Percentiles rank a stretch among this genome's conserved stretches.
Evolutionary conservation across 1,139 yeast species (phyloP).

Genomic region (Taphrina wiesneri): DNA sequence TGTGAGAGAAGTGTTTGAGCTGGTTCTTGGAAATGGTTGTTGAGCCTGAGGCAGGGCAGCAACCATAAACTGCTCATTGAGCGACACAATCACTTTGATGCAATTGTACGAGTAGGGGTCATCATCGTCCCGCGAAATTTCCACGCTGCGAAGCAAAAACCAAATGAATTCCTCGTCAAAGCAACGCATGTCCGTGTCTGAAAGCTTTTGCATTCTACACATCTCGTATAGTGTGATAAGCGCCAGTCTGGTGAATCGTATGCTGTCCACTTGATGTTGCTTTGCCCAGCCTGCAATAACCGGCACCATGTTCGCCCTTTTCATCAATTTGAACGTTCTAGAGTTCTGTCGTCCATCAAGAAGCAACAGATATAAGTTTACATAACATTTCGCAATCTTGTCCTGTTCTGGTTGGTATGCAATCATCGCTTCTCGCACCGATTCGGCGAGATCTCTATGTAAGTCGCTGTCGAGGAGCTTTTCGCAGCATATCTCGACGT

Average conservation of each 20-base stretch:
- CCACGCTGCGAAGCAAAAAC: conserved; percentile 57
- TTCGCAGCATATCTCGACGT: conserved; percentile 44
- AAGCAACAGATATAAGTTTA: conserved; percentile 45
- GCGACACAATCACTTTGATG: conserved; percentile 68
- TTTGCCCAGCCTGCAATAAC: conserved; percentile 50
- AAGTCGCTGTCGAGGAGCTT: conserved; percentile 44
- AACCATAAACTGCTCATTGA: conserved; percentile 84
- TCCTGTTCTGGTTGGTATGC: conserved; percentile 38
- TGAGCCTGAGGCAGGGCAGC: conserved; percentile 51
- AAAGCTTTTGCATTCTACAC: conserved; percentile 54
- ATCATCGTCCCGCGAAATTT: conserved; percentile 53
- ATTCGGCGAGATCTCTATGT: conserved; percentile 44
- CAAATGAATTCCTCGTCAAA: conserved; percentile 58
- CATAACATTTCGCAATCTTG: conserved; percentile 25
- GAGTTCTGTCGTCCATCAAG: conserved; percentile 53
- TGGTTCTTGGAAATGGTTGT: conserved; percentile 16
- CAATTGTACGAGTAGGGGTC: conserved; percentile 68
- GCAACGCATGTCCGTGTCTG: conserved; percentile 50
- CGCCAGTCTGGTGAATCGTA: conserved; percentile 48
- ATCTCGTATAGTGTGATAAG: conserved; percentile 58
- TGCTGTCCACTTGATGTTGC: conserved; percentile 42
- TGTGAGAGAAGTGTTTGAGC: conserved; percentile 24
- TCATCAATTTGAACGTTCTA: conserved; percentile 51
- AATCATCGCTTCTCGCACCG: conserved; percentile 44
- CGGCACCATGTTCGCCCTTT: conserved; percentile 56